Evolutionary conservation across 768 basidiomycete species (phyloP).

Genomic region (Clitopilus hobsonii): DNA sequence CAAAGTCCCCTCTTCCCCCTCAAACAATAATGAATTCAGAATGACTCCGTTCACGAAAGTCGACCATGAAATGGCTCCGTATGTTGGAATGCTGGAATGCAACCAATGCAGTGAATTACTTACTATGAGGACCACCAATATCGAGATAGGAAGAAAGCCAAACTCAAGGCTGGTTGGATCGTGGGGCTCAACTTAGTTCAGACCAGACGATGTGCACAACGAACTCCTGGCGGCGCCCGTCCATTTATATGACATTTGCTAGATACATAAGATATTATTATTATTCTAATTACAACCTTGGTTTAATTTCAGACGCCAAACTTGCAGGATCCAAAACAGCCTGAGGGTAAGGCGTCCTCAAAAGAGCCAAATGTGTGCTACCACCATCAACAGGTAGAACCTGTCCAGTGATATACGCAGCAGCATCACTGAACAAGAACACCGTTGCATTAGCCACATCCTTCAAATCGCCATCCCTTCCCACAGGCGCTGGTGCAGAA

Average conservation of each 20-base stretch:
- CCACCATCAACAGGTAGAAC: slow-evolving; percentile 71
- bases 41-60: too few species aligned
- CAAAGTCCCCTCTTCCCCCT: too few species aligned
- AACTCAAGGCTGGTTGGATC: background rate
- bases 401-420: slow-evolving; percentile 72
- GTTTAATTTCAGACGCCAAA: slow-evolving; percentile 45
- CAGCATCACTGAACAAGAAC: slow-evolving; percentile 82
- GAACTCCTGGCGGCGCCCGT: too few species aligned
- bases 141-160: background rate
- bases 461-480: slow-evolving; percentile 51
- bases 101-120: background rate
- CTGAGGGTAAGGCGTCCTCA: slow-evolving; percentile 57
- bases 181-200: too few species aligned
- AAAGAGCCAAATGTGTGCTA: slow-evolving; percentile 44
- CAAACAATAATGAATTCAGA: too few species aligned
- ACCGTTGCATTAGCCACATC: slow-evolving; percentile 71
- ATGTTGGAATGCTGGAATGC: too few species aligned
- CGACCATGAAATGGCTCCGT: too few species aligned
- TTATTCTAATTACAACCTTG: slow-evolving; percentile 29
- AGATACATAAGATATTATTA: background rate
- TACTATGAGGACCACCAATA: background rate
- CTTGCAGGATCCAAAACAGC: slow-evolving; percentile 56
- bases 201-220: too few species aligned
- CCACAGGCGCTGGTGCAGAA: slow-evolving; percentile 23
- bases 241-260: background rate